Evolutionary conservation across 345 rosid species (phyloP).

Genomic region (Raphanus sativus): DNA sequence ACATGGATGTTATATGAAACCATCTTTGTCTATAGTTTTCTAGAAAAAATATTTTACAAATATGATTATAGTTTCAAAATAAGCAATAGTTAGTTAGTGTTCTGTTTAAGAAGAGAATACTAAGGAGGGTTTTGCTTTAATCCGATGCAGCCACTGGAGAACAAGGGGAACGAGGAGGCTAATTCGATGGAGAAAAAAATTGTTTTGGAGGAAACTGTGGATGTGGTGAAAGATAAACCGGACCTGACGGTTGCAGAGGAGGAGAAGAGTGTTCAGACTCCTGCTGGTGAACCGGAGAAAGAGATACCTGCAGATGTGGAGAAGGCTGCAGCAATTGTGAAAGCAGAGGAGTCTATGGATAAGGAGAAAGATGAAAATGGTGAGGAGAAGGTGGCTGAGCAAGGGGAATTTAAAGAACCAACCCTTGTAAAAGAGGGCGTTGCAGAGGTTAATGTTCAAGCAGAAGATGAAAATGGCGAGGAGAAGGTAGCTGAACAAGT

Average conservation of each 20-base stretch:
- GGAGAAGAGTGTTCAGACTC: conserved; percentile 19
- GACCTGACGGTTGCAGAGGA: background rate
- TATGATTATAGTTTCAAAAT: background rate
- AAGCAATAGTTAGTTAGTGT: background rate
- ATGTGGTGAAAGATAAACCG: conserved; percentile 21
- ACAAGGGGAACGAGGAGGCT: conserved; percentile 27
- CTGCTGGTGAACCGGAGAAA: conserved; percentile 23
- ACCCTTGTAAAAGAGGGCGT: conserved; percentile 11
- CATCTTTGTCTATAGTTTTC: background rate
- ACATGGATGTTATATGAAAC: conserved; percentile 18
- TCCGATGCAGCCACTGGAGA: conserved; percentile 35
- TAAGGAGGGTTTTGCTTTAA: conserved; percentile 21
- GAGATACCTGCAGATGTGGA: conserved; percentile 15
- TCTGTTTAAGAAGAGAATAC: background rate
- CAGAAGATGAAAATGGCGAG: conserved; percentile 2
- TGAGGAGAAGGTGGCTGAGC: conserved; percentile 33
- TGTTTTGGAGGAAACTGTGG: conserved; percentile 7
- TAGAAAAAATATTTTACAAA: conserved; percentile 1
- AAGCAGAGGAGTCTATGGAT: conserved; percentile 21
- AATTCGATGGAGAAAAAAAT: conserved; percentile 35
- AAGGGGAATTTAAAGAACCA: conserved; percentile 20
- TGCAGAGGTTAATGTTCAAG: background rate
- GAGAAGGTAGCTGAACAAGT: conserved; percentile 11
- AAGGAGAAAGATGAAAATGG: conserved; percentile 14
- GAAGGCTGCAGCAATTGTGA: conserved; percentile 23